Base-by-base conservation (phyloP, 768 basidiomycete genomes). In the Psilocybe tampanensis region DNA sequence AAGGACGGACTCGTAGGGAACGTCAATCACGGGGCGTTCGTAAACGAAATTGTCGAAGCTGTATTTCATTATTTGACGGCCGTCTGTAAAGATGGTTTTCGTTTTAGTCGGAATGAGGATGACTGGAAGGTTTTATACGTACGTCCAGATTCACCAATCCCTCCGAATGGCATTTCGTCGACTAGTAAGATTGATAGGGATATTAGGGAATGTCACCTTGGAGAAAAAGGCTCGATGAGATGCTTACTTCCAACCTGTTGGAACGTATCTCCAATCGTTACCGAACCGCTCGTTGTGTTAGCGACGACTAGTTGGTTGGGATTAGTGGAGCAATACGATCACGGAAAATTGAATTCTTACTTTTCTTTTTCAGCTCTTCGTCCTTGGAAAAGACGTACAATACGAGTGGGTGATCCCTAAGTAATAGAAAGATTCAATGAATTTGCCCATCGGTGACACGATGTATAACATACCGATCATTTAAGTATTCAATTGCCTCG, bases 71-170 rank as follows among this genome's bases (percentile, higher is more conserved):
- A 72, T 44, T 60, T 87, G 83, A 21, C 73, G 68, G 11, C 88
- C 88, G 54, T 86, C 86, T 86, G 39, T 52, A 26, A 41, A 4
- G 21, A 13, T 32, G 29, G 33, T 33, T 18, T 18, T 6, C n/a
- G n/a, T n/a, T 34, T 51, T 12, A 26, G 26, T 12, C 29, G 29
- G 5, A 18, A 15, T 41, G 21, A 5, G 5, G 15, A 50, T 45
- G 42, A 36, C 8, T 22, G 18, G 18, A 19, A 50, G 44, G 42
- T 19, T 21, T 26, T 49, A 15, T 8, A 72, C 85, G 60, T 66
- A 88, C 88, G 80, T 52, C 88, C 88, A 1, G 86, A 88, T 64
- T 82, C 82, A 24, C 88, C 86, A 2, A 83, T 74, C 1, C 68
- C 72, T 9, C 72, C 72, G 47, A 74, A 72, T 5, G 72, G 72